Conservation (phyloP, 2,329 filamentous ascomycete species). For the Hortaea sp. region DNA sequence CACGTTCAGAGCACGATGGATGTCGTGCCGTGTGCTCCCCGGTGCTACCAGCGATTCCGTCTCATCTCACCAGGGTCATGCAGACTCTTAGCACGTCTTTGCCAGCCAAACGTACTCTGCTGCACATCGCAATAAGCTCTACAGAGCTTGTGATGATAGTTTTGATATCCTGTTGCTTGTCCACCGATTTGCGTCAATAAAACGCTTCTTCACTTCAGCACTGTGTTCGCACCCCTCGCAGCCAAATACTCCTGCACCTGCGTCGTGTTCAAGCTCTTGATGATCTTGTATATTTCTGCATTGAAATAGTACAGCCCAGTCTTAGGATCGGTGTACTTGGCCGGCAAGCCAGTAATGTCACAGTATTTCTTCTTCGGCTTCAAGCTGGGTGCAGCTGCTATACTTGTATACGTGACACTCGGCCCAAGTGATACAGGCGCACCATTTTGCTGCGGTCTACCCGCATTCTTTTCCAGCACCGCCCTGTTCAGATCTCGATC, state of each 20-base stretch:
- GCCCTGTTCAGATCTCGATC: constrained; percentile 77
- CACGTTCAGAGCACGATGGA: no score
- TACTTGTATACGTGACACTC: constrained; percentile 79
- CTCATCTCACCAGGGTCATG: not conserved
- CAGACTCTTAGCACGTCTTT: not conserved
- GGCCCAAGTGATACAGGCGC: constrained; percentile 40
- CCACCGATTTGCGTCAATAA: not conserved
- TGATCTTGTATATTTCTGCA: constrained; percentile 77
- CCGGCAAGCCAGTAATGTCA: constrained; percentile 87
- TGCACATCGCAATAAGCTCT: not conserved
- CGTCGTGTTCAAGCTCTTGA: constrained; percentile 70
- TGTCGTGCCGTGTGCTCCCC: no score
- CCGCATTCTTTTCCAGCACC: constrained; percentile 69
- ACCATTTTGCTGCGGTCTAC: constrained; percentile 25
- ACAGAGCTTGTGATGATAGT: not conserved
- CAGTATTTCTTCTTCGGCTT: constrained; percentile 77
- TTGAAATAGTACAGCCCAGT: constrained; percentile 87
- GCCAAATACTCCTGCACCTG: constrained; percentile 82
- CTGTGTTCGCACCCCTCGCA: constrained; percentile 80
- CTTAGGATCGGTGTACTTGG: constrained; percentile 90
- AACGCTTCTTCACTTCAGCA: constrained; percentile 60
- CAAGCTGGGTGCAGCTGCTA: constrained; percentile 85
- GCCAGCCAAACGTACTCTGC: not conserved
- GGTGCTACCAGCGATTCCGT: not conserved
- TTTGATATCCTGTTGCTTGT: not conserved